Conservation (phyloP, 768 basidiomycete species). For the Melanogaster broomeanus region DNA sequence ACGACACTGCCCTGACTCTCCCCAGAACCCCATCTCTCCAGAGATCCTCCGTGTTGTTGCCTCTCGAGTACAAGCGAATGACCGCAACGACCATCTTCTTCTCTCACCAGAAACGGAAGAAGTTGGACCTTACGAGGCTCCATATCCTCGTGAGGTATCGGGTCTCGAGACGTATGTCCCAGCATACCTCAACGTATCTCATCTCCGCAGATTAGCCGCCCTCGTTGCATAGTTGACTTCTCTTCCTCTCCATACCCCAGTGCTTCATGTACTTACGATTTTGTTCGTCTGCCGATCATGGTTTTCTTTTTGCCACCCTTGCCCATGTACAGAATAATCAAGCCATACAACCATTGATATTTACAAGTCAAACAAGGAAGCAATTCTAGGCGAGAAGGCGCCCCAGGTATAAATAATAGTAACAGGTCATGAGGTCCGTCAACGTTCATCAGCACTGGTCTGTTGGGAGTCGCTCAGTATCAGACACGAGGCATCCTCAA, state of each 20-base stretch:
- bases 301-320: constrained; percentile 8
- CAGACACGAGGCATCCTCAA: constrained; percentile 51
- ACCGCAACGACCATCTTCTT: constrained; percentile 95
- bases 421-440: background rate
- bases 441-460: too few species aligned
- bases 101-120: constrained; percentile 97
- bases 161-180: constrained; percentile 97
- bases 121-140: constrained; percentile 93
- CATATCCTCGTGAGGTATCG: constrained; percentile 91
- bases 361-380: background rate
- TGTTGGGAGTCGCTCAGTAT: constrained; percentile 10
- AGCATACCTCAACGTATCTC: constrained; percentile 87
- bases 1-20: constrained; percentile 1
- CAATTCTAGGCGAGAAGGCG: background rate
- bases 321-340: constrained; percentile 27
- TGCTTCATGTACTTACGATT: background rate
- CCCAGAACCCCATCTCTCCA: constrained; percentile 91
- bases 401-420: background rate
- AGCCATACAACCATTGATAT: background rate
- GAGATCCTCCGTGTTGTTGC: constrained; percentile 97
- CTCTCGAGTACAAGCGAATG: constrained; percentile 92
- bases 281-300: constrained; percentile 1
- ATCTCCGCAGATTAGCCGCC: constrained; percentile 84
- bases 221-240: constrained; percentile 63
- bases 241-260: constrained; percentile 3